Conservation (phyloP, 352 stramenopile species). For the Globisporangium abappressorium region DNA sequence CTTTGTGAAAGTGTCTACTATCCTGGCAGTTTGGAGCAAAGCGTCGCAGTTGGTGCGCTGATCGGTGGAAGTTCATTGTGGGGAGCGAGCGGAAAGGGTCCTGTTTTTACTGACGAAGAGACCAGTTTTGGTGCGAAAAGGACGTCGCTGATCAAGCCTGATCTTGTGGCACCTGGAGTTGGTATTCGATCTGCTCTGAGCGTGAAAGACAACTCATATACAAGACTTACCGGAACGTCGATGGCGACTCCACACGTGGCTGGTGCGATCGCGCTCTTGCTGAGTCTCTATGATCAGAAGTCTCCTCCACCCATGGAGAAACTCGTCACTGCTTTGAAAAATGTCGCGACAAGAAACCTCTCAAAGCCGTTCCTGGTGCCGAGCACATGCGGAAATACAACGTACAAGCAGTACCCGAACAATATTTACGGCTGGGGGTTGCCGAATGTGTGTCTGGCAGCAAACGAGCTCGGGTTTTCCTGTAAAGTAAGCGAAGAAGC, state of each 20-base stretch:
- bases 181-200: conserved; percentile 66
- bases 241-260: conserved; percentile 75
- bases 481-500: background rate
- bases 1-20: conserved; percentile 70
- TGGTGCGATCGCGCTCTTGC: conserved; percentile 54
- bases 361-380: conserved; percentile 69
- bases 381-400: conserved; percentile 57
- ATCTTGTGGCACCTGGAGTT: conserved; percentile 70
- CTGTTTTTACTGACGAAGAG: conserved; percentile 33
- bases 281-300: conserved; percentile 29
- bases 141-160: conserved; percentile 54
- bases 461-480: conserved; percentile 34
- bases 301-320: conserved; percentile 22
- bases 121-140: background rate
- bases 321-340: conserved; percentile 33
- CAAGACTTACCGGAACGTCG: conserved; percentile 64
- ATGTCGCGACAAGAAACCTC: conserved; percentile 41
- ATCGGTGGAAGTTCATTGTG: conserved; percentile 58
- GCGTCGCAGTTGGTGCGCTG: conserved; percentile 57
- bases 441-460: conserved; percentile 48
- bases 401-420: conserved; percentile 65
- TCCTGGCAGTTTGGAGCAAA: conserved; percentile 49
- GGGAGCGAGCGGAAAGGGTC: conserved; percentile 69
- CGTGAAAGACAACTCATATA: conserved; percentile 52
- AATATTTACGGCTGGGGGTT: conserved; percentile 77